Conservation (phyloP, 2,329 filamentous ascomycete species). For the Trematosphaeria pertusa region DNA sequence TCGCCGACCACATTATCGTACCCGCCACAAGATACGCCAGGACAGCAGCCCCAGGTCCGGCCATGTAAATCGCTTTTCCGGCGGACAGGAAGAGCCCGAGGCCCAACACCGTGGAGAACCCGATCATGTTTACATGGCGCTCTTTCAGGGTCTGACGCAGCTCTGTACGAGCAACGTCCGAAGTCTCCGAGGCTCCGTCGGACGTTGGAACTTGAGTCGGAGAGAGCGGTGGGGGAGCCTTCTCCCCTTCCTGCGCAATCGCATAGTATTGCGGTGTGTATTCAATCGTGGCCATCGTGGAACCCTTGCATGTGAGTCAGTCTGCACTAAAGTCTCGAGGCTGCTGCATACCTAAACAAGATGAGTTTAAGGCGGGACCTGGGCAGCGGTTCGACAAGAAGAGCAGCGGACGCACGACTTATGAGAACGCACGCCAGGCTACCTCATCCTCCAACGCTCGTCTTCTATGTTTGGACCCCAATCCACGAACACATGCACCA, state of each 20-base stretch:
- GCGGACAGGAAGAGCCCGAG: slow-evolving; percentile 17
- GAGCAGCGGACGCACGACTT: too few species aligned
- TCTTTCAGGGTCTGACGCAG: slow-evolving; percentile 13
- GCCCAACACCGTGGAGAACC: slow-evolving; percentile 15
- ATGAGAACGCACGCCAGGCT: too few species aligned
- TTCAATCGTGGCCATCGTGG: neutral
- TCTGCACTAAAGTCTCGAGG: too few species aligned
- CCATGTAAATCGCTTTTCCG: slow-evolving; percentile 19
- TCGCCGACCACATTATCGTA: slow-evolving; percentile 17
- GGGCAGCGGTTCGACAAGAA: too few species aligned
- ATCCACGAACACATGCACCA: too few species aligned
- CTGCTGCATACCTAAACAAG: too few species aligned
- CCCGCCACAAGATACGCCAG: slow-evolving; percentile 15
- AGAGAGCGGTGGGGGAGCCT: neutral
- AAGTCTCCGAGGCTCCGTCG: neutral
- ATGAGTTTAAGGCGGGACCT: too few species aligned
- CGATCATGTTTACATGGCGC: slow-evolving; percentile 25
- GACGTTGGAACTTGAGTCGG: slow-evolving; percentile 2
- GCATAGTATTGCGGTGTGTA: neutral
- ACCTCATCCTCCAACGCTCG: too few species aligned
- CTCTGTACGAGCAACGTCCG: neutral
- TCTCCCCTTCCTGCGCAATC: neutral
- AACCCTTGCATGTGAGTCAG: neutral
- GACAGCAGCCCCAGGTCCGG: slow-evolving; percentile 19
- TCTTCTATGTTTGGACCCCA: too few species aligned